Base-by-base conservation (phyloP, 306 rosid species). In the Gynostemma pentaphyllum region DNA sequence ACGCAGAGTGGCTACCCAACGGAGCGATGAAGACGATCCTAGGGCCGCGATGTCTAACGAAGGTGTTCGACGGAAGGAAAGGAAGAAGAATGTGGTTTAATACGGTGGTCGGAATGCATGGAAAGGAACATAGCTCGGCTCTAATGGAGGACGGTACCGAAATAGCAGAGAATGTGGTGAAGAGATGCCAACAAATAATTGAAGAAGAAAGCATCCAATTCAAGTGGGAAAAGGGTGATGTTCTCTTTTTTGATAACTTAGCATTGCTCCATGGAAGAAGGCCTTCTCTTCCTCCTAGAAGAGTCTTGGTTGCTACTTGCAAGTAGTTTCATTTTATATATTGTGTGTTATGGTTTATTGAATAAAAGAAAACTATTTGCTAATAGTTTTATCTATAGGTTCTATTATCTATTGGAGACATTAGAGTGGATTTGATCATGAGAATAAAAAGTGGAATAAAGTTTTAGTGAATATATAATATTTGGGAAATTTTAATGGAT, bases 151-250 rank as follows among this genome's bases (percentile, higher is more conserved):
- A 89, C 39, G 95, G 92, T 52, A 79, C 84, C 5, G 86, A 82
- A 67, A 84, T 89, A 66, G 74, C 89, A 34, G 65, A 62, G 15
- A 16, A 82, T 23, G 70, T 86, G 13, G 95, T 84, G 57, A 86
- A 84, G 62, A 82, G 97, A 60, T 82, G 97, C 68, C 89, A 54
- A 72, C 72, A 86, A 76, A 89, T 84, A 27, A 86, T 89, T 47
- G 97, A 89, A 79, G 97, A 89, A 68, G 97, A 89, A 66, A 86
- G 95, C 78, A 86, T 86, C 44, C 87, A 89, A n/a, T 89, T 86
- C 72, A 82, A 84, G 52, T 89, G 92, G 95, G 77, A 84, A 78
- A 86, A 81, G 68, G 95, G 97, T 5, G 97, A 89, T 70, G 83
- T 89, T 61, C 79, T 89, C 42, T 86, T 89, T 80, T n/a, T 89